Evolutionary conservation across 2,329 filamentous ascomycete genomes (phyloP).

Genomic region (Coniochaeta hoffmannii): DNA sequence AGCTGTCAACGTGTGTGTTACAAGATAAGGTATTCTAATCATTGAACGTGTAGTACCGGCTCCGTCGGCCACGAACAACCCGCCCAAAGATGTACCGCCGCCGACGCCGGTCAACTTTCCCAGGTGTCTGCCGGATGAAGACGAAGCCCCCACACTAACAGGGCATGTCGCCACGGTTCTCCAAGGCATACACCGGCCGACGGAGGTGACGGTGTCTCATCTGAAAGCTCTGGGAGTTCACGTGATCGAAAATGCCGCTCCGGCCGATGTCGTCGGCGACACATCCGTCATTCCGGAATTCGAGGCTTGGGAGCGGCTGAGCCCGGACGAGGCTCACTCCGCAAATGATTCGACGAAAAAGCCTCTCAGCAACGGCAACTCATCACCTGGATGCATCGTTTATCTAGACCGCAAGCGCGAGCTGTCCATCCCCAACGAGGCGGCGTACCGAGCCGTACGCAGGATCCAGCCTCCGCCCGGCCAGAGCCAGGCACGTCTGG

Average conservation of each 20-base stretch:
- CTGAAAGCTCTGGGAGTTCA: constrained; percentile 52
- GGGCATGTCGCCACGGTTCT: constrained; percentile 37
- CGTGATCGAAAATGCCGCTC: constrained; percentile 41
- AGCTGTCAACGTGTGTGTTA: neutral
- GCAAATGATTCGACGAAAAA: constrained; percentile 39
- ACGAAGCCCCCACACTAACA: constrained; percentile 17
- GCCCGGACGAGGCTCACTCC: constrained; percentile 39
- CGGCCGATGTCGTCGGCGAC: constrained; percentile 46
- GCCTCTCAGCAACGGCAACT: constrained; percentile 43
- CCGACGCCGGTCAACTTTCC: constrained; percentile 49
- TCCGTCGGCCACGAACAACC: constrained; percentile 14
- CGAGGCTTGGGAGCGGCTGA: constrained; percentile 40
- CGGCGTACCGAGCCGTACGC: constrained; percentile 54
- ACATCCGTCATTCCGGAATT: constrained; percentile 45
- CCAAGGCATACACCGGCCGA: constrained; percentile 45
- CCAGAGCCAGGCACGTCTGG: constrained; percentile 45
- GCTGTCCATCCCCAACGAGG: constrained; percentile 47
- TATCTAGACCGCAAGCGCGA: constrained; percentile 53
- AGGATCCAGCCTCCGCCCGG: constrained; percentile 48
- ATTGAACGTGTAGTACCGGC: constrained; percentile 9
- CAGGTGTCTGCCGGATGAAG: constrained; percentile 13
- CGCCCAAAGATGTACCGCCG: constrained; percentile 46
- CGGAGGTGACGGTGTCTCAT: constrained; percentile 38
- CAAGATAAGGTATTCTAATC: neutral
- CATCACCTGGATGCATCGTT: constrained; percentile 48